Evolutionary conservation across 192 early-diverging fungal genomes (phyloP).

Genomic region (Rhizophagus prolifer): DNA sequence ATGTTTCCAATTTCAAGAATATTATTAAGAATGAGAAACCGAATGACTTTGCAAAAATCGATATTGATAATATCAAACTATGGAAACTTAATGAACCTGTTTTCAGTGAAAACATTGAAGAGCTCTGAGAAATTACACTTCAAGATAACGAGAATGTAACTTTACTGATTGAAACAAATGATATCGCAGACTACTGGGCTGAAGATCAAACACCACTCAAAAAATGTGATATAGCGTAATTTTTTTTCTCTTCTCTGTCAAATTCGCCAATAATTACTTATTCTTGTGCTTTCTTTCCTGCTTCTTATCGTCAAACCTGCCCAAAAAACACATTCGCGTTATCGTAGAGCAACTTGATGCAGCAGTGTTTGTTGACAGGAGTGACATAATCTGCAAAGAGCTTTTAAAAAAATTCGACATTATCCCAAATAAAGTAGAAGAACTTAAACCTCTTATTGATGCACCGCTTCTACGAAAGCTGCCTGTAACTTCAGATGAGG

Average conservation of each 20-base stretch:
- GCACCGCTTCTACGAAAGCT: constrained; percentile 7
- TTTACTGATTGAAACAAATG: background rate
- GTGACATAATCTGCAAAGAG: too few species aligned
- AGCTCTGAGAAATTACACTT: background rate
- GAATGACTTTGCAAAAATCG: background rate
- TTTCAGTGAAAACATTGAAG: background rate
- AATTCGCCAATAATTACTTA: too few species aligned
- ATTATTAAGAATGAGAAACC: background rate
- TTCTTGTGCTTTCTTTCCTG: too few species aligned
- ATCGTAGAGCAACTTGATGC: too few species aligned
- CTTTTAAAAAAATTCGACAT: too few species aligned
- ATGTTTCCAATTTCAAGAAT: background rate
- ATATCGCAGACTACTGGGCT: background rate
- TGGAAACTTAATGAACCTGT: background rate
- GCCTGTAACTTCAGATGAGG: constrained; percentile 6
- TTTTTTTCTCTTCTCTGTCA: too few species aligned
- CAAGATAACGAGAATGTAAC: background rate
- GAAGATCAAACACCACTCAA: background rate
- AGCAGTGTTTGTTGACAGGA: too few species aligned
- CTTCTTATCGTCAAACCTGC: too few species aligned
- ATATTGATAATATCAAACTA: background rate
- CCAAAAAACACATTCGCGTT: too few species aligned
- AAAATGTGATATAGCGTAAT: background rate
- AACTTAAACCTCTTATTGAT: constrained; percentile 18
- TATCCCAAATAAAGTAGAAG: background rate